A percentile compares a stretch with the other conserved stretches of the same genome.
Evolutionary conservation across 1,284 basidiomycete species (phyloP).

Genomic region (Irpex sp.): DNA sequence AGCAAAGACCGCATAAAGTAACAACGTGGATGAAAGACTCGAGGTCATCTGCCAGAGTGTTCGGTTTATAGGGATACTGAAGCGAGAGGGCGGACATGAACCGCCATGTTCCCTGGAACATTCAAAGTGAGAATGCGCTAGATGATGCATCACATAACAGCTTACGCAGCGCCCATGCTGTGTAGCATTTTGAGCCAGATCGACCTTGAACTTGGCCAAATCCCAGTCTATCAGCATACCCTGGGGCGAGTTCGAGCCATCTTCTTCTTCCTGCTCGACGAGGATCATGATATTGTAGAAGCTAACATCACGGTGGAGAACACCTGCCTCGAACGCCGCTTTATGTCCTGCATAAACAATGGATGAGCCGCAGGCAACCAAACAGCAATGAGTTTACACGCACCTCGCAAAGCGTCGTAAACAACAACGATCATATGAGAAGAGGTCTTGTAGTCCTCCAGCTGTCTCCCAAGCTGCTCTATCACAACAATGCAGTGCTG

Average conservation of each 20-base stretch:
- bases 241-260: neutral
- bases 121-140: neutral
- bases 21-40: neutral
- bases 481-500: neutral
- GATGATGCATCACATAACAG: neutral
- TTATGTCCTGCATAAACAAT: neutral
- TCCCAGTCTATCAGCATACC: neutral
- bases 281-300: neutral
- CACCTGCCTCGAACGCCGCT: neutral
- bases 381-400: neutral
- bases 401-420: neutral
- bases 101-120: neutral
- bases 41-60: neutral
- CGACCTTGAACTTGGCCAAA: neutral
- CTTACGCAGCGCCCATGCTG: neutral
- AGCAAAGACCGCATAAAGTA: neutral
- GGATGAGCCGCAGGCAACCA: neutral
- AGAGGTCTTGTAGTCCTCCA: neutral
- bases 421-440: neutral
- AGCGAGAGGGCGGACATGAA: neutral
- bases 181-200: neutral
- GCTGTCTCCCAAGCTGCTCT: neutral
- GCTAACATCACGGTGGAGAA: constrained; percentile 8
- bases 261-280: neutral
- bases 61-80: neutral